A percentile compares a stretch with the other conserved stretches of the same genome.
Evolutionary conservation across 1,284 basidiomycete genomes (phyloP).

Genomic region (Lignosus rhinocerotis): DNA sequence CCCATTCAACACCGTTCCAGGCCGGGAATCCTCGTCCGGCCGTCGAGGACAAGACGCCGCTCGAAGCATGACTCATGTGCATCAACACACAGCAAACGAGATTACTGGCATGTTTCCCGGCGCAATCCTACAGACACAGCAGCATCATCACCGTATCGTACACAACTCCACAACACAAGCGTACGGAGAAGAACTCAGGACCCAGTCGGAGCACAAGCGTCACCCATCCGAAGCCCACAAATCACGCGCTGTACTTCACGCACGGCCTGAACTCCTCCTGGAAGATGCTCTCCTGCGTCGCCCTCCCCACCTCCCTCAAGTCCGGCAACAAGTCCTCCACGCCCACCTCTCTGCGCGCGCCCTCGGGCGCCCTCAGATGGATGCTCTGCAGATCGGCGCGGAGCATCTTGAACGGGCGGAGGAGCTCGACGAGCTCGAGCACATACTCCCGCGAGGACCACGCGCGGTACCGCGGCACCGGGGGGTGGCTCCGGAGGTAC

Average conservation of each 20-base stretch:
- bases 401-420: conserved; percentile 23
- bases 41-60: no score
- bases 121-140: background rate
- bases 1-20: no score
- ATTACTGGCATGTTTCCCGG: background rate
- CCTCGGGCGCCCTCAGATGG: background rate
- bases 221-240: background rate
- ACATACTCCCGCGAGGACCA: conserved; percentile 25
- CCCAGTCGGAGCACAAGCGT: background rate
- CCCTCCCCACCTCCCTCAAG: conserved; percentile 17
- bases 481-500: conserved; percentile 23
- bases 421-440: conserved; percentile 23
- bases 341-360: conserved; percentile 10
- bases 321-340: conserved; percentile 19
- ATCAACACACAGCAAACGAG: background rate
- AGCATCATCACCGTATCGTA: background rate
- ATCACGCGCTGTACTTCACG: conserved; percentile 19
- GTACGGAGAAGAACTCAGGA: background rate
- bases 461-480: conserved; percentile 8
- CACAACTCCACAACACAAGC: background rate
- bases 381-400: conserved; percentile 17
- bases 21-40: no score
- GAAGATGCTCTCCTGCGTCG: conserved; percentile 25
- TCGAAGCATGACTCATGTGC: no score
- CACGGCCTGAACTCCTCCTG: conserved; percentile 19